Percentiles rank a stretch among this genome's conserved stretches.
Evolutionary conservation across 2,329 filamentous ascomycete genomes (phyloP).

Genomic region (Epichloe elymi): DNA sequence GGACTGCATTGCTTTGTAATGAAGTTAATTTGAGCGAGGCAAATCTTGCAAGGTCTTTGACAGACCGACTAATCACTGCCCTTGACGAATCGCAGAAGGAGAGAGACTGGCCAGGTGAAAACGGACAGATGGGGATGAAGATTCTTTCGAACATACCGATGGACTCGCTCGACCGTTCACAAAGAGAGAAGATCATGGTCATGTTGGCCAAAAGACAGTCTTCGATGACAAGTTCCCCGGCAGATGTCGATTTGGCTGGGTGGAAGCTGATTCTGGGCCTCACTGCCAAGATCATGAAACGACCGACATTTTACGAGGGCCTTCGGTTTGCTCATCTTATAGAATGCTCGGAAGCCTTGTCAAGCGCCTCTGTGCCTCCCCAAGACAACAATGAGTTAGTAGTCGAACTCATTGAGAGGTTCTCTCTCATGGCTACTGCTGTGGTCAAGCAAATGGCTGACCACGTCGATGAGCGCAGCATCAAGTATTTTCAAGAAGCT

Average conservation of each 20-base stretch:
- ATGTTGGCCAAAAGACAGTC: constrained; percentile 17
- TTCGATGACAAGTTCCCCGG: constrained; percentile 14
- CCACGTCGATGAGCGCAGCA: constrained; percentile 28
- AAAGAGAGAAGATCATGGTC: constrained; percentile 31
- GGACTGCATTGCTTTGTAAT: constrained; percentile 21
- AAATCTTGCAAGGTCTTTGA: constrained; percentile 18
- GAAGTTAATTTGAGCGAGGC: constrained; percentile 24
- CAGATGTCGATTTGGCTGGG: constrained; percentile 13
- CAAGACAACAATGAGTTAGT: constrained; percentile 13
- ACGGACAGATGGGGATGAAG: constrained; percentile 18
- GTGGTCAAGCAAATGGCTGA: constrained; percentile 31
- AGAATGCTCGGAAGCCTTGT: constrained; percentile 20
- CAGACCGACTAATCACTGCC: constrained; percentile 19
- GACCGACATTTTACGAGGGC: constrained; percentile 36
- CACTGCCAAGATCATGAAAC: constrained; percentile 34
- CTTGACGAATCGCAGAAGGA: constrained; percentile 17
- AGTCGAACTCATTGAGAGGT: constrained; percentile 21
- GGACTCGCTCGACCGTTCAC: constrained; percentile 27
- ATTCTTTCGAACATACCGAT: constrained; percentile 21
- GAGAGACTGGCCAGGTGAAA: constrained; percentile 19
- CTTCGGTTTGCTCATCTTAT: constrained; percentile 28
- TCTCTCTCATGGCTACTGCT: constrained; percentile 17
- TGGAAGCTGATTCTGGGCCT: constrained; percentile 30
- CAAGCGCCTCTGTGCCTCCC: constrained; percentile 12
- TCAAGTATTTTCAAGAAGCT: constrained; percentile 23